Percentiles rank a stretch among this genome's conserved stretches.
Evolutionary conservation across 1,139 yeast genomes (phyloP).

Genomic region (Yamadazyma diospyri): DNA sequence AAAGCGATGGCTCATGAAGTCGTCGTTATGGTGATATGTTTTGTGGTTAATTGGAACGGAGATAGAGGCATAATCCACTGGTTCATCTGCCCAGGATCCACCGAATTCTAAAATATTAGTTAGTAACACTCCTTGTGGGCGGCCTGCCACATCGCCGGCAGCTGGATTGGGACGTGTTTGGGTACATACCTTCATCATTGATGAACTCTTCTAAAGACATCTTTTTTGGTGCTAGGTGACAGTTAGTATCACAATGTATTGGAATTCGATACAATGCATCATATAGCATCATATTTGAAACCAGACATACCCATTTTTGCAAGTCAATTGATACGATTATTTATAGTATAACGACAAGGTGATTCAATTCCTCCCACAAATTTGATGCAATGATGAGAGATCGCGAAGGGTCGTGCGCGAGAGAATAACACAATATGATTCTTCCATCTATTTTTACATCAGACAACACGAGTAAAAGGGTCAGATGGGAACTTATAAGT

Average conservation of each 20-base stretch:
- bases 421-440: too few relatives aligned
- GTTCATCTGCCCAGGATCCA: slow-evolving; percentile 79
- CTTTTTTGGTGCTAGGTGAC: slow-evolving; percentile 35
- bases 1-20: slow-evolving; percentile 2
- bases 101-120: slow-evolving; percentile 35
- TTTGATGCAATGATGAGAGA: not conserved
- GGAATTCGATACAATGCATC: too few relatives aligned
- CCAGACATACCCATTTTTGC: slow-evolving; percentile 3
- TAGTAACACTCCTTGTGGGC: too few relatives aligned
- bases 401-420: slow-evolving; percentile 3
- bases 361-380: not conserved
- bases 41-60: slow-evolving; percentile 49
- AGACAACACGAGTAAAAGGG: not conserved
- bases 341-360: not conserved
- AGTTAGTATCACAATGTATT: slow-evolving; percentile 10
- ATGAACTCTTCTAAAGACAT: slow-evolving; percentile 53
- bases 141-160: too few relatives aligned
- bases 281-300: too few relatives aligned
- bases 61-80: slow-evolving; percentile 64
- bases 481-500: not conserved
- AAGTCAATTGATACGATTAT: slow-evolving; percentile 2
- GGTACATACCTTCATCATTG: slow-evolving; percentile 49
- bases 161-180: too few relatives aligned
- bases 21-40: slow-evolving; percentile 7
- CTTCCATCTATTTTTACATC: too few relatives aligned